Conservation (phyloP, 768 basidiomycete species). For the Asterophora lycoperdoides region DNA sequence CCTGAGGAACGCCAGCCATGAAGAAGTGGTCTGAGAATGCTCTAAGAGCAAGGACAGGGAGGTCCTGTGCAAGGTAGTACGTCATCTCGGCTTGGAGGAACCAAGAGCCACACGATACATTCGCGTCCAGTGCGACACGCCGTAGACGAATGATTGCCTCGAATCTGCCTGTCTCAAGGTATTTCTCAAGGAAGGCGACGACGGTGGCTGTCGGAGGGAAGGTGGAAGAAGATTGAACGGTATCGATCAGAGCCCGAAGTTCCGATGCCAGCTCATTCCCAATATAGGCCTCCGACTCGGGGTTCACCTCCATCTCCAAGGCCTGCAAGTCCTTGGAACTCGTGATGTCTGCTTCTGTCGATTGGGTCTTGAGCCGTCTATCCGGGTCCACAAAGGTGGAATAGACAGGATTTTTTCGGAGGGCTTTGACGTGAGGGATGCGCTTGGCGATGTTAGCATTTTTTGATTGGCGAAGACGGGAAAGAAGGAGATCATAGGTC, state of each 20-base stretch:
- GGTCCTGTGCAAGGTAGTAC: conserved; percentile 28
- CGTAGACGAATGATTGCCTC: conserved; percentile 32
- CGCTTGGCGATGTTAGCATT: conserved; percentile 4
- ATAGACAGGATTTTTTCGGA: conserved; percentile 13
- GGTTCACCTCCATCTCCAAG: conserved; percentile 1
- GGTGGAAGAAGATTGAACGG: conserved; percentile 1
- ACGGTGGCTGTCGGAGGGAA: conserved; percentile 27
- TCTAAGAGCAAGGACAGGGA: conserved; percentile 32
- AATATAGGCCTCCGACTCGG: conserved; percentile 5
- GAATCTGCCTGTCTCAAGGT: conserved; percentile 30
- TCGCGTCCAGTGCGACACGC: conserved; percentile 23
- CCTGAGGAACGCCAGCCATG: conserved; percentile 47
- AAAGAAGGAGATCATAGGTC: conserved; percentile 34
- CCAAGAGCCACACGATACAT: conserved; percentile 17
- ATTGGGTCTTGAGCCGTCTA: background rate
- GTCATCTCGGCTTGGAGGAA: conserved; percentile 43
- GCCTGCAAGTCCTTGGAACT: background rate
- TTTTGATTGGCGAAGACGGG: conserved; percentile 17
- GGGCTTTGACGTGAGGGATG: conserved; percentile 16
- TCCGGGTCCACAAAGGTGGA: background rate
- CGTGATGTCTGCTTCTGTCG: background rate
- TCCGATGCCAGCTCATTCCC: conserved; percentile 6
- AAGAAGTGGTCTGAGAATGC: conserved; percentile 51
- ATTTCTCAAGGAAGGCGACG: conserved; percentile 32
- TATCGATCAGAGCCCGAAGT: background rate